A percentile compares a stretch with the other conserved stretches of the same genome.
Conservation (phyloP, 805 yeast species). For the Candida ipomoeae region DNA sequence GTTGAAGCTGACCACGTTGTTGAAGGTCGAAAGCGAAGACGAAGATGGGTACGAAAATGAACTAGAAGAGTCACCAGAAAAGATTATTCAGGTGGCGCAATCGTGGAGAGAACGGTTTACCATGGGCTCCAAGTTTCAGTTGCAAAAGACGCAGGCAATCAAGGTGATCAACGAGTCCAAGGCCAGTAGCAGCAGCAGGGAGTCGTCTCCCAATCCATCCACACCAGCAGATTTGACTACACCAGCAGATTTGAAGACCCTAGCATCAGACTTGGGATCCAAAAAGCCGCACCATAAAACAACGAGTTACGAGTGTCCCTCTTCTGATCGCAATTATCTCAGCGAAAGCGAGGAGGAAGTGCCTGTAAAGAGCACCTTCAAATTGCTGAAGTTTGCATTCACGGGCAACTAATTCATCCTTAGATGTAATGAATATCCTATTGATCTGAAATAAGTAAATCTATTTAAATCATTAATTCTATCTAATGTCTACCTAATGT, state of each 20-base stretch:
- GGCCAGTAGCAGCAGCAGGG: conserved; percentile 1
- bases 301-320: conserved; percentile 3
- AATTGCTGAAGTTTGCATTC: conserved; percentile 18
- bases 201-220: conserved; percentile 7
- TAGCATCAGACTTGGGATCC: background rate
- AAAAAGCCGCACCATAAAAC: background rate
- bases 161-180: conserved; percentile 3
- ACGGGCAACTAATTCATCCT: conserved; percentile 5
- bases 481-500: no score
- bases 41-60: conserved; percentile 33
- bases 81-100: conserved; percentile 10
- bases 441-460: background rate
- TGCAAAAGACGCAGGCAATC: conserved; percentile 3
- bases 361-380: conserved; percentile 1
- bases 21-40: conserved; percentile 13
- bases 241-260: background rate
- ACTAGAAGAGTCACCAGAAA: conserved; percentile 41
- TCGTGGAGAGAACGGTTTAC: conserved; percentile 15
- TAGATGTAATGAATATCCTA: background rate
- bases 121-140: conserved; percentile 6
- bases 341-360: conserved; percentile 15
- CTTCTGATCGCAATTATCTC: conserved; percentile 14
- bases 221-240: conserved; percentile 2
- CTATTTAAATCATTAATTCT: background rate
- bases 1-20: conserved; percentile 3